Percentiles rank a stretch among this genome's conserved stretches.
phyloP scores from a whole-genome alignment of 2,329 filamentous ascomycete species.

The Fusarium guadeloupense region DNA sequence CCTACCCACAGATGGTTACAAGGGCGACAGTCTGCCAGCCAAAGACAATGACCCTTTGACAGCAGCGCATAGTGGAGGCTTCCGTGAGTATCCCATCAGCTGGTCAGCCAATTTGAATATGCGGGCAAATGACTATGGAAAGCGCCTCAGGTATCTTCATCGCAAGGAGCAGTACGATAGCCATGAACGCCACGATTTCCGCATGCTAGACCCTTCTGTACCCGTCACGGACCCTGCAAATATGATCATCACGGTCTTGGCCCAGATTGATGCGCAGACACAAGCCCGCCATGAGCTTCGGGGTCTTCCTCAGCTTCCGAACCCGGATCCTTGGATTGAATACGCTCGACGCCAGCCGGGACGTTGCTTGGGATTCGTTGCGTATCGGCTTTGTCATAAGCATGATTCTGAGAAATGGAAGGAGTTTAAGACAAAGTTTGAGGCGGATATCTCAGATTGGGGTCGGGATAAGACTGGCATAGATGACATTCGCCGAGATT shows the following conservation, averaged over 20 bases:
- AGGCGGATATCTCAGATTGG: conserved; percentile 41
- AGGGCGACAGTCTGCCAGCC: conserved; percentile 24
- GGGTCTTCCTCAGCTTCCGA: not conserved
- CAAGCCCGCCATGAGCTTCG: conserved; percentile 27
- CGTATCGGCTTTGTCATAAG: conserved; percentile 35
- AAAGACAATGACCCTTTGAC: conserved; percentile 17
- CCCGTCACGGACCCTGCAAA: conserved; percentile 4
- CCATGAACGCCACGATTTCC: not conserved
- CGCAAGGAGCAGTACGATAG: conserved; percentile 8
- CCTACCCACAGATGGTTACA: conserved; percentile 44
- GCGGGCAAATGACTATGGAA: conserved; percentile 12
- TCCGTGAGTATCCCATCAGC: conserved; percentile 11
- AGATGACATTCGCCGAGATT: conserved; percentile 19
- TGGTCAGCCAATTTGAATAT: conserved; percentile 16
- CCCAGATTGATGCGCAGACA: conserved; percentile 18
- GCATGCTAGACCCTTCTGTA: accelerated
- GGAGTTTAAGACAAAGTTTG: conserved; percentile 39
- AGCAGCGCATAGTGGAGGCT: not conserved
- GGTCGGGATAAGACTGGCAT: conserved; percentile 21
- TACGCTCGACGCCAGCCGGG: not conserved
- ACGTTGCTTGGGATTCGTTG: conserved; percentile 1
- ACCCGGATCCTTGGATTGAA: conserved; percentile 20
- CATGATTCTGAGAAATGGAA: conserved; percentile 39
- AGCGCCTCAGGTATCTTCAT: not conserved
- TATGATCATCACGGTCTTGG: not conserved